Evolutionary conservation across 257 asterid species (phyloP).

Genomic region (Mitragyna speciosa): DNA sequence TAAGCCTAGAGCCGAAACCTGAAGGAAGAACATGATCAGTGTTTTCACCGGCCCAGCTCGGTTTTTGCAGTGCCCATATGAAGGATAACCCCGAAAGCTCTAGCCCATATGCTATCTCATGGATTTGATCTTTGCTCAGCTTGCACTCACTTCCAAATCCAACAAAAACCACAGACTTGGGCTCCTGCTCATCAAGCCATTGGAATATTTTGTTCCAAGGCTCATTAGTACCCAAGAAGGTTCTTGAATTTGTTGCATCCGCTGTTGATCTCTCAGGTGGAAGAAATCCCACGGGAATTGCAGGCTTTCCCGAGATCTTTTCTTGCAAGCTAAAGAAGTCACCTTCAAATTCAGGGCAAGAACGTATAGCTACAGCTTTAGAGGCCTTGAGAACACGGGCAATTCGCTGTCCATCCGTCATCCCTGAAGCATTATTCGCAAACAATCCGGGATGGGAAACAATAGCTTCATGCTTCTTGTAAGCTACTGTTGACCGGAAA

Average conservation of each 20-base stretch:
- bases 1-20: background rate
- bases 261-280: constrained; percentile 5
- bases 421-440: background rate
- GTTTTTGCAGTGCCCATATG: constrained; percentile 13
- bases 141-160: constrained; percentile 15
- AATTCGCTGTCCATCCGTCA: background rate
- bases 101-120: constrained; percentile 7
- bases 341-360: constrained; percentile 4
- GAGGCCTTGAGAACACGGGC: background rate
- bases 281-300: constrained; percentile 10
- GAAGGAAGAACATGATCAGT: background rate
- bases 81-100: constrained; percentile 7
- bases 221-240: background rate
- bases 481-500: constrained; percentile 8
- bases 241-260: background rate
- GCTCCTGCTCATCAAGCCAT: constrained; percentile 14
- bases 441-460: background rate
- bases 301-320: constrained; percentile 9
- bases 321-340: background rate
- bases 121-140: constrained; percentile 4
- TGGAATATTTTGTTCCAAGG: background rate
- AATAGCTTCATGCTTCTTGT: constrained; percentile 3
- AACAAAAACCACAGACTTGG: constrained; percentile 7
- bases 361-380: constrained; percentile 3
- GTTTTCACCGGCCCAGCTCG: background rate